phyloP scores from a whole-genome alignment of 805 yeast genomes.

The Lipomyces orientalis region DNA sequence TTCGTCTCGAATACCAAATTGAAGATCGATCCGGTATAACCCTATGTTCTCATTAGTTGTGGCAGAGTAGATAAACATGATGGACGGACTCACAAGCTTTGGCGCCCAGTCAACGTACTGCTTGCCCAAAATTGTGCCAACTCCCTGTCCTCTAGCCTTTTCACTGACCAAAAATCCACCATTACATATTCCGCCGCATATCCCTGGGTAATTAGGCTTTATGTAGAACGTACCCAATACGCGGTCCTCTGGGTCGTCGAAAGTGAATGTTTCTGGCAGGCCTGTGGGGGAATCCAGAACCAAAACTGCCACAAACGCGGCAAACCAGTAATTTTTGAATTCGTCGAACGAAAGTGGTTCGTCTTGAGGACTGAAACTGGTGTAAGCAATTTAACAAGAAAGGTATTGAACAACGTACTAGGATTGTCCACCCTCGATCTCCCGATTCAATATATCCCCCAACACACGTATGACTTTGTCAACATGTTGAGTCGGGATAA shows the following conservation, averaged over 20 bases:
- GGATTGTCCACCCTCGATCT: constrained; percentile 74
- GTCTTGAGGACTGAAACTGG: constrained; percentile 51
- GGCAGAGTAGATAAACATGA: background rate
- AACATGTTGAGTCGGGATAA: background rate
- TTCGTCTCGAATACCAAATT: constrained; percentile 86
- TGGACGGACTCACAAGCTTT: constrained; percentile 44
- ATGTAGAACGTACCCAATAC: constrained; percentile 62
- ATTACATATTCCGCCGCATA: constrained; percentile 86
- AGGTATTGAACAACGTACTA: constrained; percentile 47
- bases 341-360: constrained; percentile 52
- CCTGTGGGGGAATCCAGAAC: constrained; percentile 52
- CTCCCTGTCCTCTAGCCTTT: constrained; percentile 63
- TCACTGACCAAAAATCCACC: constrained; percentile 81
- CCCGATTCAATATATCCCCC: constrained; percentile 59
- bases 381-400: background rate
- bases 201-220: constrained; percentile 85
- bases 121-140: constrained; percentile 74
- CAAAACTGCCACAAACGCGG: constrained; percentile 67
- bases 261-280: constrained; percentile 24
- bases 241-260: constrained; percentile 52
- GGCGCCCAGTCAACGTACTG: constrained; percentile 77
- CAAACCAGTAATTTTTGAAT: constrained; percentile 70
- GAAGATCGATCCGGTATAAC: constrained; percentile 82
- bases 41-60: constrained; percentile 45
- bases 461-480: constrained; percentile 10